Evolutionary conservation across 176 grass and related monocot genomes (phyloP).

Genomic region (Rhipidocladum racemiflorum): DNA sequence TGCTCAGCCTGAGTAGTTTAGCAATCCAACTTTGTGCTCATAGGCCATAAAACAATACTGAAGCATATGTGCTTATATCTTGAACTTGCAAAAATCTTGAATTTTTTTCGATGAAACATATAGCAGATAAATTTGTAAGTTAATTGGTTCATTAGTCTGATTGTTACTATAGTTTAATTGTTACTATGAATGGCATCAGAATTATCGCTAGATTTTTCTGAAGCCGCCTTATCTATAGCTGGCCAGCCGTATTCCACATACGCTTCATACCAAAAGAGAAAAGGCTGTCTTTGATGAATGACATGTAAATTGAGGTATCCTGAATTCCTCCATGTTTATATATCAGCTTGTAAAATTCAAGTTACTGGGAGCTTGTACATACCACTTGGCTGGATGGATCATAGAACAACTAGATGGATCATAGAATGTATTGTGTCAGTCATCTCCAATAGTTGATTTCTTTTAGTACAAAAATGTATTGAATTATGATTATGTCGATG

Average conservation of each 20-base stretch:
- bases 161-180: no score
- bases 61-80: neutral
- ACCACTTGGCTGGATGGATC: neutral
- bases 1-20: neutral
- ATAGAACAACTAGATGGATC: no score
- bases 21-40: neutral
- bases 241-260: neutral
- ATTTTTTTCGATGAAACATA: neutral
- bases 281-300: neutral
- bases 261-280: neutral
- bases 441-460: no score
- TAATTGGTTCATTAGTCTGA: no score
- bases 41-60: neutral
- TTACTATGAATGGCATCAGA: no score
- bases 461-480: no score
- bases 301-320: neutral
- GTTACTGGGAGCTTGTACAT: neutral
- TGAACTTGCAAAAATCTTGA: neutral
- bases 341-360: neutral
- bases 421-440: no score
- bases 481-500: no score
- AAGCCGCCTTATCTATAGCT: neutral
- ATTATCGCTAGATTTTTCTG: neutral
- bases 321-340: neutral
- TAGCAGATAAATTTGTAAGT: neutral